Evolutionary conservation across 257 asterid genomes (phyloP), one percentile per base, ranked within the genome.

Genomic region (Parsonsia alboflavescens): DNA sequence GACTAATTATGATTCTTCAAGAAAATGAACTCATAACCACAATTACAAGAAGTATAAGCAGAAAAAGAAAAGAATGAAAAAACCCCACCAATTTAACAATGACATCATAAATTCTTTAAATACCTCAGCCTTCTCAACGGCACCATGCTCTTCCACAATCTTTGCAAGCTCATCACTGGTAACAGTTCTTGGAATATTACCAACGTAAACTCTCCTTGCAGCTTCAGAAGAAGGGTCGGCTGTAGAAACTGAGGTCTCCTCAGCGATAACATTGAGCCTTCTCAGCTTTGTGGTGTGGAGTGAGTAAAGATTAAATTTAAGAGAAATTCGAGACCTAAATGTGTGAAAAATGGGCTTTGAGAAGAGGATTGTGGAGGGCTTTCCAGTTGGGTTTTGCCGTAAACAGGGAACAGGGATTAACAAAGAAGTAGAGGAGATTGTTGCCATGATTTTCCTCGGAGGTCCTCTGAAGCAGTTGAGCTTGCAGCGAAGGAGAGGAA

Each of bases 81-180:
- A 73, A 42, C 28, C 12, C 26, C 26, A 10, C 28, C 59, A 36
- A 3, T 49, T 79, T 15, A 46, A 21, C 30, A 39, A 62, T 28
- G 16, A 66, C 70, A 52, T 26, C 0, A 67, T 70, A 22, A 54
- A 52, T 11, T 46, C 45, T 75, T 30, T 62, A 48, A 67, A 12
- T 64, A 89, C 98, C 98, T 91, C 98, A 59, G 96, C 89, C 82
- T 87, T 93, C 80, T 91, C 97, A 48, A 89, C 97, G 49, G 87
- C 79, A 50, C 91, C 98, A 56, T 93, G 93, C 71, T 91, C 93
- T 77, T 89, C 87, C 42, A 91, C 93, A 71, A 93, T 81, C 80
- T 86, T 85, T 53, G 76, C 87, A 75, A 93, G 91, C 83, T 93
- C 93, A 10, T 89, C 98, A 26, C 83, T 89, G 62, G 85, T 86